phyloP scores from a whole-genome alignment of 345 rosid genomes.

The Syzygium jambos region DNA sequence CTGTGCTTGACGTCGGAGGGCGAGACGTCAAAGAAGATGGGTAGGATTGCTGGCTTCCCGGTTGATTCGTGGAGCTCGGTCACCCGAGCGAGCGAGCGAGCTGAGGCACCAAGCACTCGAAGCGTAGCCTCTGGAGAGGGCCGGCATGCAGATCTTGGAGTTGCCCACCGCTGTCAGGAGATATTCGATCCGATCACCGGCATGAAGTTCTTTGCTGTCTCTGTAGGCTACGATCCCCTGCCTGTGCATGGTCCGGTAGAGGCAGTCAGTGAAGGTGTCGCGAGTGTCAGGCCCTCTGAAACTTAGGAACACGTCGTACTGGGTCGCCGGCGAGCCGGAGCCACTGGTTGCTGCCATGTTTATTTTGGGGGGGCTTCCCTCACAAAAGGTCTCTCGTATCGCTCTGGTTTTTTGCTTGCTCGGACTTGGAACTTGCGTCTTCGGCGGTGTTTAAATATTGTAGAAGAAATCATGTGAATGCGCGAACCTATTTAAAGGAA shows the following conservation, averaged over 20 bases:
- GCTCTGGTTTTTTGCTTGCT: too few species aligned
- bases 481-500: background rate
- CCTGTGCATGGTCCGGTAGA: background rate
- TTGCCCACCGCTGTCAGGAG: background rate
- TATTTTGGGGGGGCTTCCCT: background rate
- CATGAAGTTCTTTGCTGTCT: background rate
- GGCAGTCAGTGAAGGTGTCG: background rate
- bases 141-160: background rate
- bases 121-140: background rate
- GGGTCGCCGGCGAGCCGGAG: background rate
- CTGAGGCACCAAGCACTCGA: background rate
- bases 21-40: background rate
- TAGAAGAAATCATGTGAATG: background rate
- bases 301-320: background rate
- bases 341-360: background rate
- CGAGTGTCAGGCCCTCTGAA: background rate
- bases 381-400: too few species aligned
- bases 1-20: background rate
- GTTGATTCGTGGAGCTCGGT: background rate
- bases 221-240: background rate
- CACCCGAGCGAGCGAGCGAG: background rate
- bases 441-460: too few species aligned
- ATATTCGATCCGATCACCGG: too few species aligned
- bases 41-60: background rate
- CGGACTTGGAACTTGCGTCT: background rate